phyloP scores from a whole-genome alignment of 2,329 filamentous ascomycete genomes.

The Uncinocarpus reesii region DNA sequence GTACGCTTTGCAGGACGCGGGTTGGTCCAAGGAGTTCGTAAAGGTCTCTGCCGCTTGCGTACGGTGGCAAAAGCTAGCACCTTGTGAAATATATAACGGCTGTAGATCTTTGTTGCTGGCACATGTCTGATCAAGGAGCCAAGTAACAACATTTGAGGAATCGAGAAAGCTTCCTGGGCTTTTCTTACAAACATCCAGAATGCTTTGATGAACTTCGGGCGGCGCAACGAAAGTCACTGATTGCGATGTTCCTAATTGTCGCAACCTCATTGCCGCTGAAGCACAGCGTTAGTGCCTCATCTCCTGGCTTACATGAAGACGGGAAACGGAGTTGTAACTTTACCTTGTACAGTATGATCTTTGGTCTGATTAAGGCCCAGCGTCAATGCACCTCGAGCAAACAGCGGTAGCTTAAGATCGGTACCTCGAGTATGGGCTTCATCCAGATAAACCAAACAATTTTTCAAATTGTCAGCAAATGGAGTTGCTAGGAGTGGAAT shows the following conservation, averaged over 20 bases:
- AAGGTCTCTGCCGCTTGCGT: slow-evolving; percentile 38
- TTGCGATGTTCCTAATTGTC: slow-evolving; percentile 49
- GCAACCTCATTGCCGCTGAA: slow-evolving; percentile 54
- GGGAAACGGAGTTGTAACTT: slow-evolving; percentile 2
- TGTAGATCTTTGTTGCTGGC: slow-evolving; percentile 48
- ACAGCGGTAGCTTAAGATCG: slow-evolving; percentile 46
- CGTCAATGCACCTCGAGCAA: slow-evolving; percentile 45
- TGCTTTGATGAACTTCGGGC: slow-evolving; percentile 52
- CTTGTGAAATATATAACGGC: slow-evolving; percentile 50
- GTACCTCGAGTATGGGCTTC: slow-evolving; percentile 53
- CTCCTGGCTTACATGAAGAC: background rate
- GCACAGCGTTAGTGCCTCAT: background rate
- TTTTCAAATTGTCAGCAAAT: slow-evolving; percentile 44
- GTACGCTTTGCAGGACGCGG: slow-evolving; percentile 30
- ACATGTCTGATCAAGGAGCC: slow-evolving; percentile 57
- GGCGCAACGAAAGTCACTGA: slow-evolving; percentile 46
- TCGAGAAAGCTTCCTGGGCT: slow-evolving; percentile 29
- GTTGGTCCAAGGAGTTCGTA: slow-evolving; percentile 33
- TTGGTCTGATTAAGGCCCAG: slow-evolving; percentile 49
- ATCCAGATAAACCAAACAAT: slow-evolving; percentile 50
- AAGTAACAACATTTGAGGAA: slow-evolving; percentile 46
- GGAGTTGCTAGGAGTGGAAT: slow-evolving; percentile 45
- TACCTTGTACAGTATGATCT: slow-evolving; percentile 52
- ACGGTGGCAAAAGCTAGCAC: slow-evolving; percentile 49
- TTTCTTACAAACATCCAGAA: slow-evolving; percentile 36